Evolutionary conservation across 805 yeast species (phyloP).

Genomic region (Kregervanrija fluxuum): DNA sequence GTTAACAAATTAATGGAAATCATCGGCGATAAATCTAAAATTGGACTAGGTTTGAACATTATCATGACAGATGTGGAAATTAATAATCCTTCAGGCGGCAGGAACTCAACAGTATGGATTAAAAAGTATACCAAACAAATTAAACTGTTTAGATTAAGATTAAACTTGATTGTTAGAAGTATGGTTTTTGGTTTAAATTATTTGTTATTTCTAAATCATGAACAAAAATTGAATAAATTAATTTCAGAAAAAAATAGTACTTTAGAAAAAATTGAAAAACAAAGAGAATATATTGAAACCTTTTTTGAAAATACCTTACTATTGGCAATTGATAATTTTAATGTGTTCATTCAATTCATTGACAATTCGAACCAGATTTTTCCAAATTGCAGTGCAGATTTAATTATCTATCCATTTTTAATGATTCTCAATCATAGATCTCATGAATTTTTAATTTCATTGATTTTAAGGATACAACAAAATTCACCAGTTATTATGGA

Average conservation of each 20-base stretch:
- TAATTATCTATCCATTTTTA: slow-evolving; percentile 42
- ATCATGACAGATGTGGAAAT: slow-evolving; percentile 15
- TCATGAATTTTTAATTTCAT: slow-evolving; percentile 49
- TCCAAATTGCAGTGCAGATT: slow-evolving; percentile 36
- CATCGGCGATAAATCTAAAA: slow-evolving; percentile 24
- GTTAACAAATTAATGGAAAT: slow-evolving; percentile 24
- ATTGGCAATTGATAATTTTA: slow-evolving; percentile 31
- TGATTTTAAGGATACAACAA: slow-evolving; percentile 40
- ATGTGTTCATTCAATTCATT: slow-evolving; percentile 27
- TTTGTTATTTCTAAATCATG: slow-evolving; percentile 33
- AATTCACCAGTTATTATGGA: slow-evolving; percentile 28
- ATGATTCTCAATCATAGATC: slow-evolving; percentile 50
- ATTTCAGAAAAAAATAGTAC: slow-evolving; percentile 24
- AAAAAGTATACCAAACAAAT: slow-evolving; percentile 17
- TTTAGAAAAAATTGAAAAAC: slow-evolving; percentile 24
- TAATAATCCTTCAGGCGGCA: slow-evolving; percentile 10
- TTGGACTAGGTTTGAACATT: slow-evolving; percentile 19
- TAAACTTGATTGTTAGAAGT: slow-evolving; percentile 35
- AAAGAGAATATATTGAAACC: slow-evolving; percentile 25
- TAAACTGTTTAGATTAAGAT: slow-evolving; percentile 25
- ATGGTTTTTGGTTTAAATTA: slow-evolving; percentile 45
- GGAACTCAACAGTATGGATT: slow-evolving; percentile 11
- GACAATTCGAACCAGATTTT: slow-evolving; percentile 22
- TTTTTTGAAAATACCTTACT: slow-evolving; percentile 30
- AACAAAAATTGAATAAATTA: slow-evolving; percentile 28